Conservation (phyloP, 352 stramenopile species). For the Phytophthora constricta region DNA sequence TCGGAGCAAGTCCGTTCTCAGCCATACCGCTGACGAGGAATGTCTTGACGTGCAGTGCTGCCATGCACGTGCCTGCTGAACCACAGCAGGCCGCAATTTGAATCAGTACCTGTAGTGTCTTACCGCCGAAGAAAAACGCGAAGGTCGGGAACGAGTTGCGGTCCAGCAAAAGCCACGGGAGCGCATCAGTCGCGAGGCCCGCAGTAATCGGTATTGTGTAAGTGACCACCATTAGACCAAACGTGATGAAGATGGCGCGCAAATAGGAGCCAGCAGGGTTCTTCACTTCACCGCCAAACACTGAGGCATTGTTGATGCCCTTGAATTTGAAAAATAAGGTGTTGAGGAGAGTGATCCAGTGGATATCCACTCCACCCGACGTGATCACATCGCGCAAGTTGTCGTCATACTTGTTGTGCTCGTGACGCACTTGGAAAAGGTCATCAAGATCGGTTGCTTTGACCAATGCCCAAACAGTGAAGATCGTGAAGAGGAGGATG, state of each 20-base stretch:
- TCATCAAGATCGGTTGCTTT: constrained; percentile 40
- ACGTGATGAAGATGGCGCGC: constrained; percentile 78
- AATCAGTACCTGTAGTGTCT: constrained; percentile 84
- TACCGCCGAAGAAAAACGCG: constrained; percentile 79
- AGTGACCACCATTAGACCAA: constrained; percentile 76
- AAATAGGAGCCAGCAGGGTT: constrained; percentile 88
- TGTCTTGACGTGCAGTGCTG: constrained; percentile 89
- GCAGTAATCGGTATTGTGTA: constrained; percentile 92
- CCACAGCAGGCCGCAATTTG: constrained; percentile 79
- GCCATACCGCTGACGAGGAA: constrained; percentile 86
- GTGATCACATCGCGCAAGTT: constrained; percentile 26
- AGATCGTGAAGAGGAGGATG: constrained; percentile 44
- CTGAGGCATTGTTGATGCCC: constrained; percentile 91
- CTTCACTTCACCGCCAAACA: constrained; percentile 91
- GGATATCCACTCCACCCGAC: constrained; percentile 45
- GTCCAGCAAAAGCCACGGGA: constrained; percentile 75
- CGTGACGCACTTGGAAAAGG: constrained; percentile 52
- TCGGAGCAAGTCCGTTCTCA: constrained; percentile 84
- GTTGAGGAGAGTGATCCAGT: constrained; percentile 91
- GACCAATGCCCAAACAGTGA: constrained; percentile 53
- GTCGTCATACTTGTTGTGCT: constrained; percentile 23
- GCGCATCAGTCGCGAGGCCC: constrained; percentile 60
- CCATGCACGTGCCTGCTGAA: constrained; percentile 89
- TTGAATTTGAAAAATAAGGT: constrained; percentile 97
- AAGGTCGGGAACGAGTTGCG: constrained; percentile 89